phyloP scores from a whole-genome alignment of 1,284 basidiomycete genomes.

The Tausonia pullulans region DNA sequence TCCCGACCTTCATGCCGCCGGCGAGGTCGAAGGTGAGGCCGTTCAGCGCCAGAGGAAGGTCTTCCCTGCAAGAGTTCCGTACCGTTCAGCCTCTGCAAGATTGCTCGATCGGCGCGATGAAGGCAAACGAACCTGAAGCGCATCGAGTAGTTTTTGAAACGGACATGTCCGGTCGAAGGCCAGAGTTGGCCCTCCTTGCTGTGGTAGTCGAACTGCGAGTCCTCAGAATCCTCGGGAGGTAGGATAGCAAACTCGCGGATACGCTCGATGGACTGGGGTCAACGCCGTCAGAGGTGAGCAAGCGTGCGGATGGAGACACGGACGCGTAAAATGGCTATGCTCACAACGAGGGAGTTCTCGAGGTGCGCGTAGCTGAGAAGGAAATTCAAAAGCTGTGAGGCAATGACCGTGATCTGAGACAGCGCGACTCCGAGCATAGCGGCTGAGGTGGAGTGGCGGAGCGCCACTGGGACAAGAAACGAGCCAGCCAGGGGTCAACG shows the following conservation, averaged over 20 bases:
- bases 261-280: conserved; percentile 23
- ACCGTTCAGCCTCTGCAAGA: too few relatives aligned
- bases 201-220: background rate
- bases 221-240: conserved; percentile 18
- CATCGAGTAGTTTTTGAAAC: conserved; percentile 30
- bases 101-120: too few relatives aligned
- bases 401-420: conserved; percentile 23
- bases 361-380: conserved; percentile 27
- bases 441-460: conserved; percentile 7
- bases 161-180: conserved; percentile 29
- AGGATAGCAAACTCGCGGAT: conserved; percentile 27
- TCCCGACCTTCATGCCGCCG: conserved; percentile 28
- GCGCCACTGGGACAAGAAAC: background rate
- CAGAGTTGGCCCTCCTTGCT: conserved; percentile 17
- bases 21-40: conserved; percentile 25
- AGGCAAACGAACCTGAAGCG: conserved; percentile 22
- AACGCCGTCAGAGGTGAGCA: background rate
- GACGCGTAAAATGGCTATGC: background rate
- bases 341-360: conserved; percentile 30
- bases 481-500: too few relatives aligned
- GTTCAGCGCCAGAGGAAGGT: conserved; percentile 31
- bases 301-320: background rate
- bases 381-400: conserved; percentile 18
- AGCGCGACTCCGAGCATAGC: conserved; percentile 30
- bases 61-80: conserved; percentile 18